Percentiles rank a stretch among this genome's conserved stretches.
These are phyloP conservation scores for Pholiota conissans DNA, from an alignment of 768 basidiomycete species.

Conservation along the genomic window DNA sequence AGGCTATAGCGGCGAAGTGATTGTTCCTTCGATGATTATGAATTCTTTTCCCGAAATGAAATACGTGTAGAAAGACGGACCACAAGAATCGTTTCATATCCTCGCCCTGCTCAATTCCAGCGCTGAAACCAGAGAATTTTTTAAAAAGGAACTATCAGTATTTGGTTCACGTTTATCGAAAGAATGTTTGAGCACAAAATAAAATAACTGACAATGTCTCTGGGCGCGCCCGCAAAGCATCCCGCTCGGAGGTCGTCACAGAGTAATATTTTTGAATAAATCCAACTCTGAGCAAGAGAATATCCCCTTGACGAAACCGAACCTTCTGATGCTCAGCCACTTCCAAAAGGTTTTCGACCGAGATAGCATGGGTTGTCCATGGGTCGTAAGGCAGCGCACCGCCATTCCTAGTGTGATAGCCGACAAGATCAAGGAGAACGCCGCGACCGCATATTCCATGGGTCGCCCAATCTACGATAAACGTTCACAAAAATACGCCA, in stretches of 20 bases:
- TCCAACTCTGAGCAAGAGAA: constrained; percentile 59
- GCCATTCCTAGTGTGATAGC: constrained; percentile 43
- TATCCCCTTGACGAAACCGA: constrained; percentile 57
- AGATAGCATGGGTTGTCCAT: constrained; percentile 55
- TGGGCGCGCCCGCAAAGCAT: constrained; percentile 37
- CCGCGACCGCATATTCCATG: constrained; percentile 73
- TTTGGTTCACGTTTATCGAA: not conserved
- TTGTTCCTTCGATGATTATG: constrained; percentile 59
- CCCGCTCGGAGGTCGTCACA: constrained; percentile 42
- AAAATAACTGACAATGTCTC: constrained; percentile 52
- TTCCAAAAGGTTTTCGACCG: constrained; percentile 54
- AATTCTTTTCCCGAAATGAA: not conserved
- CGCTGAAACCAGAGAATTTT: constrained; percentile 36
- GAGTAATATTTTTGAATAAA: constrained; percentile 59
- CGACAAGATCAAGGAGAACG: constrained; percentile 64
- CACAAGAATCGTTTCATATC: constrained; percentile 77
- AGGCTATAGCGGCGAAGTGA: constrained; percentile 69
- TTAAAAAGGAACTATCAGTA: not conserved
- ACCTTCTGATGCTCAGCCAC: constrained; percentile 62
- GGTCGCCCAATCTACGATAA: constrained; percentile 62
- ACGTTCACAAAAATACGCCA: not conserved
- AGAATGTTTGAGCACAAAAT: not conserved
- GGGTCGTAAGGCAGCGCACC: constrained; percentile 58
- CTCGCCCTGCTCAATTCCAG: constrained; percentile 67
- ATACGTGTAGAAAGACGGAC: constrained; percentile 32